Percentiles rank a stretch among this genome's conserved stretches.
phyloP scores from a whole-genome alignment of 352 stramenopile species.

The Pythium brachiatum region DNA sequence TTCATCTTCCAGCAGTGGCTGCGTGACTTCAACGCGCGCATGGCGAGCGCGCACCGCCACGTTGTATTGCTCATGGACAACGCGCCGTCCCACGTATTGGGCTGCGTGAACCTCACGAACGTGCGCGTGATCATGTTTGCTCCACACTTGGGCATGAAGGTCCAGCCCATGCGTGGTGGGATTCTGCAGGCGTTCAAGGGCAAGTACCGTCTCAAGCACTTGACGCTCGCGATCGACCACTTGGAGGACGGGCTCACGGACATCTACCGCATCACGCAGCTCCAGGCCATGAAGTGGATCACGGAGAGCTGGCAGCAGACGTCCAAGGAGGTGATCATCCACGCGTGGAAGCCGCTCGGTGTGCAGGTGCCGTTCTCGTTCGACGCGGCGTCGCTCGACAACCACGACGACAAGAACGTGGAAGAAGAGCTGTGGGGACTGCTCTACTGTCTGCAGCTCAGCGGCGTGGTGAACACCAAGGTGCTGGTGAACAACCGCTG shows the following conservation, averaged over 20 bases:
- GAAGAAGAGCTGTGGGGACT: slow-evolving; percentile 85
- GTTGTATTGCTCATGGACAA: slow-evolving; percentile 87
- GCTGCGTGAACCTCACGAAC: slow-evolving; percentile 80
- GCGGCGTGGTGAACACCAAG: slow-evolving; percentile 84
- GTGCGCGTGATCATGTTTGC: slow-evolving; percentile 86
- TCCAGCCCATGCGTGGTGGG: slow-evolving; percentile 82
- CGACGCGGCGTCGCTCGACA: slow-evolving; percentile 44
- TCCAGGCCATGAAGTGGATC: slow-evolving; percentile 87
- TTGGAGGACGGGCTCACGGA: slow-evolving; percentile 73
- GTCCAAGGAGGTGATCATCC: slow-evolving; percentile 72
- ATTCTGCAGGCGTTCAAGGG: slow-evolving; percentile 84
- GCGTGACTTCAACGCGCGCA: slow-evolving; percentile 82
- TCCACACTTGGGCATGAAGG: slow-evolving; percentile 80
- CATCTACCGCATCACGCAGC: slow-evolving; percentile 80
- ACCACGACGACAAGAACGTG: slow-evolving; percentile 77
- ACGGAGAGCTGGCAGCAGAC: slow-evolving; percentile 81
- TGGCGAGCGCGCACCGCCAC: slow-evolving; percentile 80
- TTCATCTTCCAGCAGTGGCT: slow-evolving; percentile 90
- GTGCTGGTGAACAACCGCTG: slow-evolving; percentile 85
- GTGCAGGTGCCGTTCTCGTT: slow-evolving; percentile 65
- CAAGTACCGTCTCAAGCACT: slow-evolving; percentile 84
- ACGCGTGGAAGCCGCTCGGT: slow-evolving; percentile 75
- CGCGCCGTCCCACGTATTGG: slow-evolving; percentile 78
- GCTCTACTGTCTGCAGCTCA: slow-evolving; percentile 84
- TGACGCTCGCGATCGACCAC: slow-evolving; percentile 82